Evolutionary conservation across 257 asterid species (phyloP).

Genomic region (Solanum bukasovii): DNA sequence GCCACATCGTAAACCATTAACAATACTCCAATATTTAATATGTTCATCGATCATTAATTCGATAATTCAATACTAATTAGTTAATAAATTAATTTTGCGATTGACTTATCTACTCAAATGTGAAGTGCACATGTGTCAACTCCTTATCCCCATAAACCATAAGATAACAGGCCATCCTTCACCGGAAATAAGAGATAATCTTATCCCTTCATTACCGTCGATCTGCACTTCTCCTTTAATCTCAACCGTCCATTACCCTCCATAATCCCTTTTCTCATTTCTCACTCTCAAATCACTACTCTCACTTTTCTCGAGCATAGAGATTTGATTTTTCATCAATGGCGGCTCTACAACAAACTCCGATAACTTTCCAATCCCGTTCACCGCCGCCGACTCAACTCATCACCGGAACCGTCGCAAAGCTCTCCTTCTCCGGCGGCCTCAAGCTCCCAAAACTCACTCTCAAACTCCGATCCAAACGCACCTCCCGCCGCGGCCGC

Average conservation of each 20-base stretch:
- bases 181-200: conserved; percentile 21
- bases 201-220: conserved; percentile 22
- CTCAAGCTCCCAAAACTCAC: conserved; percentile 43
- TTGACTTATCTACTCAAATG: too few relatives aligned
- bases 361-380: conserved; percentile 35
- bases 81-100: too few relatives aligned
- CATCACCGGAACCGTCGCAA: conserved; percentile 14
- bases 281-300: neutral
- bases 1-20: too few relatives aligned
- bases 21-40: too few relatives aligned
- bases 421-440: conserved; percentile 34
- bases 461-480: conserved; percentile 11
- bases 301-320: neutral
- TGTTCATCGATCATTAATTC: neutral
- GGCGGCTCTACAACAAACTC: conserved; percentile 62
- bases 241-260: conserved; percentile 22
- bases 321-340: conserved; percentile 6
- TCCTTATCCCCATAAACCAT: conserved; percentile 9
- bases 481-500: conserved; percentile 5
- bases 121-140: conserved; percentile 26
- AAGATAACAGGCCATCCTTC: conserved; percentile 37
- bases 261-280: conserved; percentile 11
- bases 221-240: neutral
- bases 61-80: too few relatives aligned
- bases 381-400: conserved; percentile 31